Percentiles rank a stretch among this genome's conserved stretches.
Evolutionary conservation across 2,329 filamentous ascomycete species (phyloP).

Genomic region (Colletotrichum brevisporum): DNA sequence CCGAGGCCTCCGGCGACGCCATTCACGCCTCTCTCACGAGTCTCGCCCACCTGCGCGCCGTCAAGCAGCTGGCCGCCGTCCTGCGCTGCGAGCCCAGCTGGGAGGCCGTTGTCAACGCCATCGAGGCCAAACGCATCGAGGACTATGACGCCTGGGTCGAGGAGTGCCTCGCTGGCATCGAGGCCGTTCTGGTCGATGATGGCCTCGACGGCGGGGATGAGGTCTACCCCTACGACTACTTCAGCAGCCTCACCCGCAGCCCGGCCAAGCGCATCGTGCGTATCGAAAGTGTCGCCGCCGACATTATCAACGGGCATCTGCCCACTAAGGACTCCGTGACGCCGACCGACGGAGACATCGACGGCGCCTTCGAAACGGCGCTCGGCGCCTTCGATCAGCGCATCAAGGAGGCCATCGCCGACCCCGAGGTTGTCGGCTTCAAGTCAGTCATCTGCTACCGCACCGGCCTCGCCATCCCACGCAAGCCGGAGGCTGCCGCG

Average conservation of each 20-base stretch:
- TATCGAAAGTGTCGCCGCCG: constrained; percentile 80
- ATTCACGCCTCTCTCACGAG: constrained; percentile 73
- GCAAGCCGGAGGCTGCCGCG: constrained; percentile 57
- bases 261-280: constrained; percentile 81
- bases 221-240: constrained; percentile 73
- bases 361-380: constrained; percentile 50
- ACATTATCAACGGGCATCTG: constrained; percentile 67
- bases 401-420: constrained; percentile 71
- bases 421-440: constrained; percentile 82
- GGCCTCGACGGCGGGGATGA: constrained; percentile 68
- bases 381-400: constrained; percentile 55
- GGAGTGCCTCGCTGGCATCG: constrained; percentile 78
- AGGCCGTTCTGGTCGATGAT: constrained; percentile 84
- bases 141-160: constrained; percentile 71
- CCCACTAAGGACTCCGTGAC: constrained; percentile 47
- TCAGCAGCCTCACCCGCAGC: constrained; percentile 75
- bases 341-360: constrained; percentile 42
- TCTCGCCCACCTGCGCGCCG: constrained; percentile 78
- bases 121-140: constrained; percentile 56
- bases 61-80: constrained; percentile 75
- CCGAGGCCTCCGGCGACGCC: constrained; percentile 80
- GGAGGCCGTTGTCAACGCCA: constrained; percentile 62
- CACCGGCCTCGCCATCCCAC: constrained; percentile 75
- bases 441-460: constrained; percentile 89
- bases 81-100: constrained; percentile 77